Conservation (phyloP, 495 filamentous ascomycete species). For the Polyplosphaeria fusca region DNA sequence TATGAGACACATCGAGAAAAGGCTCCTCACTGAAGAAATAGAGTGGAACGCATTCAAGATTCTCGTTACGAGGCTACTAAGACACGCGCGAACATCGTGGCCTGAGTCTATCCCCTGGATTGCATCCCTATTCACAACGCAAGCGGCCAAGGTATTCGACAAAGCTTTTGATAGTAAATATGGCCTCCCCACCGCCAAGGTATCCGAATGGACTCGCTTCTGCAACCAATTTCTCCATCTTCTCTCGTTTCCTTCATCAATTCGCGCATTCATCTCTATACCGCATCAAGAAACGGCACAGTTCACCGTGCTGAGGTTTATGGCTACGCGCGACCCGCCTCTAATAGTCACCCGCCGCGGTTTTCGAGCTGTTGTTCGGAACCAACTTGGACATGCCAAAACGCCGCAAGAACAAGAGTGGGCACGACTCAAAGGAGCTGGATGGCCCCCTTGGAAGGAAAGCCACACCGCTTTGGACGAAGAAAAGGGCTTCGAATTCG, state of each 20-base stretch:
- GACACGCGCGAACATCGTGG: slow-evolving; percentile 57
- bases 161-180: not conserved
- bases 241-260: slow-evolving; percentile 52
- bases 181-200: not conserved
- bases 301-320: slow-evolving; percentile 59
- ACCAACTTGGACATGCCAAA: slow-evolving; percentile 65
- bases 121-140: slow-evolving; percentile 34
- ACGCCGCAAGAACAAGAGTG: slow-evolving; percentile 56
- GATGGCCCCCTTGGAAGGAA: slow-evolving; percentile 73
- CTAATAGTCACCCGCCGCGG: slow-evolving; percentile 58
- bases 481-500: slow-evolving; percentile 53
- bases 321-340: slow-evolving; percentile 56
- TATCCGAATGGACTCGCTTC: slow-evolving; percentile 33
- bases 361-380: slow-evolving; percentile 56
- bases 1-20: slow-evolving; percentile 15
- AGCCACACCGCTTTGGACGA: slow-evolving; percentile 58
- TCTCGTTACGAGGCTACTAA: slow-evolving; percentile 45
- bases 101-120: slow-evolving; percentile 54
- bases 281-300: slow-evolving; percentile 58
- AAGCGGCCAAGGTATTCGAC: slow-evolving; percentile 5
- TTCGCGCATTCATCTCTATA: slow-evolving; percentile 50
- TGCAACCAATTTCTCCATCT: slow-evolving; percentile 56
- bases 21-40: slow-evolving; percentile 2
- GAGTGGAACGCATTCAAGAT: slow-evolving; percentile 1
- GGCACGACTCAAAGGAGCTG: slow-evolving; percentile 56